Percentiles rank a stretch among this genome's conserved stretches.
These are phyloP conservation scores for Fonsecaea multimorphosa DNA, from an alignment of 2,329 filamentous ascomycete genomes.

Conservation along the genomic window DNA sequence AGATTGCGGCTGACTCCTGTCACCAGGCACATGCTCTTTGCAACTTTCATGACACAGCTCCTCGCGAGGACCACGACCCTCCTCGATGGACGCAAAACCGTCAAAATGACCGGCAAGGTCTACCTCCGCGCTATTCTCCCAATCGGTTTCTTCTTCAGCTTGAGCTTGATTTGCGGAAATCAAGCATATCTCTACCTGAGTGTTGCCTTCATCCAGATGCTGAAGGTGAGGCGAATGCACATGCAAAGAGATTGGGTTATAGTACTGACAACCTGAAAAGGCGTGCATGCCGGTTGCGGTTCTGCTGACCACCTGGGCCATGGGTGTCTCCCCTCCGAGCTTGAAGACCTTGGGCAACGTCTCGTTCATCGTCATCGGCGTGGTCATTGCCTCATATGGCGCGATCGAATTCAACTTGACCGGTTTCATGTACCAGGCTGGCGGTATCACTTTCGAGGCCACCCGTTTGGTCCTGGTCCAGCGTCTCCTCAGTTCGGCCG, in stretches of 20 bases:
- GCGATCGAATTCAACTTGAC: constrained; percentile 82
- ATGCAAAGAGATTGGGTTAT: constrained; percentile 35
- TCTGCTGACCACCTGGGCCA: constrained; percentile 83
- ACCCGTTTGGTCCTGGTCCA: constrained; percentile 85
- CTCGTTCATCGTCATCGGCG: constrained; percentile 90
- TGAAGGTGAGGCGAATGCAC: constrained; percentile 74
- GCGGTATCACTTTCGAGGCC: constrained; percentile 80
- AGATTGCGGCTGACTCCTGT: constrained; percentile 3
- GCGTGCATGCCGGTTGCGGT: constrained; percentile 95
- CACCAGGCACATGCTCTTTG: constrained; percentile 77
- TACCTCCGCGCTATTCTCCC: constrained; percentile 93
- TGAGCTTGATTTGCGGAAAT: constrained; percentile 96
- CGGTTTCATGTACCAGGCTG: constrained; percentile 70
- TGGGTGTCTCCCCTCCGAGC: constrained; percentile 84
- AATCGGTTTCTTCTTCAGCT: constrained; percentile 93
- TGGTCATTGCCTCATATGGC: constrained; percentile 90
- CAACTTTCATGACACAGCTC: constrained; percentile 91
- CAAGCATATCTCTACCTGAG: constrained; percentile 93
- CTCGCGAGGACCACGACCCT: constrained; percentile 87
- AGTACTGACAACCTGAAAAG: constrained; percentile 53
- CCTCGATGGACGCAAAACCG: constrained; percentile 91
- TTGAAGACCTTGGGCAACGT: constrained; percentile 90
- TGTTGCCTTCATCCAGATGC: constrained; percentile 98
- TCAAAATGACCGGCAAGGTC: constrained; percentile 95
- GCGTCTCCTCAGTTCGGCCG: constrained; percentile 75